A percentile compares a stretch with the other conserved stretches of the same genome.
Evolutionary conservation across 805 yeast species (phyloP).

Genomic region (Zygoascus biomembranicola): DNA sequence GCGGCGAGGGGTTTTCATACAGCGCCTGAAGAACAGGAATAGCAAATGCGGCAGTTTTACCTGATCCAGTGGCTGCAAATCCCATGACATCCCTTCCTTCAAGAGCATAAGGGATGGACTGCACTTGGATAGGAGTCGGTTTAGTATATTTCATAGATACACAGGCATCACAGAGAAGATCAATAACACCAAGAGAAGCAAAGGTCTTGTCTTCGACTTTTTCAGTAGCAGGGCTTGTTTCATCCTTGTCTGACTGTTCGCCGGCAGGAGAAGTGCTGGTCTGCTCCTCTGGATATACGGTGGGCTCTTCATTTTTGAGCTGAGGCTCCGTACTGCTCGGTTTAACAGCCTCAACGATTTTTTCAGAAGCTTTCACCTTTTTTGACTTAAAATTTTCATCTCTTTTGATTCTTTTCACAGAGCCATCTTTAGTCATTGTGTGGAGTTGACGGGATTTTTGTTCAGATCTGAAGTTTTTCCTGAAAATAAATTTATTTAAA

Average conservation of each 20-base stretch:
- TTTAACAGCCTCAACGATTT: not conserved
- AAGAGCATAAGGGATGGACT: conserved; percentile 84
- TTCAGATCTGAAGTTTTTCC: not conserved
- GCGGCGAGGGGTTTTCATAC: conserved; percentile 83
- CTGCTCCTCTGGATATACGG: not conserved
- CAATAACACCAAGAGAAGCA: conserved; percentile 29
- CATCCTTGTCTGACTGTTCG: not conserved
- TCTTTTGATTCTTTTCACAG: not conserved
- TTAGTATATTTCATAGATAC: conserved; percentile 61
- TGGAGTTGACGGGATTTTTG: not conserved
- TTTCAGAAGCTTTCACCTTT: not conserved
- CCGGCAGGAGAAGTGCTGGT: not conserved
- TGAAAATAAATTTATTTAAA: not conserved
- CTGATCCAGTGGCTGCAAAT: conserved; percentile 95
- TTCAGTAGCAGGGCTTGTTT: conserved; percentile 1
- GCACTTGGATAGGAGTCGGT: conserved; percentile 92
- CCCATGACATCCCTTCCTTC: conserved; percentile 92
- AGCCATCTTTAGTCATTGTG: conserved; percentile 3
- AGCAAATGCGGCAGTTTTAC: conserved; percentile 98
- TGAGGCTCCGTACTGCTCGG: not conserved
- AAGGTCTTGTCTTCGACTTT: conserved; percentile 13
- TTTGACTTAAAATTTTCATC: not conserved
- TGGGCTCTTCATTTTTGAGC: not conserved
- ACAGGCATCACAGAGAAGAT: conserved; percentile 61
- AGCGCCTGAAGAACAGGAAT: conserved; percentile 86